Evolutionary conservation across 2,329 filamentous ascomycete species (phyloP), one percentile per base, ranked within the genome.

Genomic region (Colletotrichum tropicicola): DNA sequence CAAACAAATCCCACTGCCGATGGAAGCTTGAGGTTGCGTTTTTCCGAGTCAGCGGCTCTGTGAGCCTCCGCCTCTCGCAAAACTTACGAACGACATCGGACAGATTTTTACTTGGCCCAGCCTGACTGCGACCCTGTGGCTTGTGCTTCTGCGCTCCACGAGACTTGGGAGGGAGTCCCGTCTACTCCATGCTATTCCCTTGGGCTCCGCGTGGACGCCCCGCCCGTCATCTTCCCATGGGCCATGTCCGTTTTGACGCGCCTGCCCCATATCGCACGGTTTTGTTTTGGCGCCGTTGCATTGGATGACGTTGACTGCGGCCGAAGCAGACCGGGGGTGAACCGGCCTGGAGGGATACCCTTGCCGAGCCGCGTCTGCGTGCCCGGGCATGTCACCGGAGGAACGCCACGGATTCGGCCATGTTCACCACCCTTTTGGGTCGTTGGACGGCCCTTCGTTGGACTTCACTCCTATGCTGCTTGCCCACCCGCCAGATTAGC

Each of bases 1-100:
- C 56, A 55, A 55, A 54, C 56, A 37, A 54, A 48, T 54, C 17
- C 61, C 57, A 54, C 61, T 28, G 23, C 35, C 35, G 28, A 19
- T 55, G 49, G 56, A 55, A n/a, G 13, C 41, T 32, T 30, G 49
- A 65, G 27, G 35, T 54, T 51, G 57, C 49, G 6, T 51, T 55
- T 17, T 17, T 61, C 23, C 61, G 61, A 65, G 61, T 65, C 61
- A 65, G 57, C 41, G 23, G 41, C 35, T 27, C 49, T 30, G 39
- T n/a, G 35, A 9, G 13, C n/a, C 32, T 35, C 12, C 32, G 13
- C 13, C 12, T 6, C n/a, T 15, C n/a, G 32, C 32, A 15, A 15
- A 15, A 15, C 13, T 32, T 37, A n/a, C 21, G 5, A 28, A 48
- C 43, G 27, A 51, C 41, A 45, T 45, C 48, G 49, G 49, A n/a